These are phyloP conservation scores for Nitzschia sp. DNA, from an alignment of 108 stramenopile genomes.

Conservation along the genomic window DNA sequence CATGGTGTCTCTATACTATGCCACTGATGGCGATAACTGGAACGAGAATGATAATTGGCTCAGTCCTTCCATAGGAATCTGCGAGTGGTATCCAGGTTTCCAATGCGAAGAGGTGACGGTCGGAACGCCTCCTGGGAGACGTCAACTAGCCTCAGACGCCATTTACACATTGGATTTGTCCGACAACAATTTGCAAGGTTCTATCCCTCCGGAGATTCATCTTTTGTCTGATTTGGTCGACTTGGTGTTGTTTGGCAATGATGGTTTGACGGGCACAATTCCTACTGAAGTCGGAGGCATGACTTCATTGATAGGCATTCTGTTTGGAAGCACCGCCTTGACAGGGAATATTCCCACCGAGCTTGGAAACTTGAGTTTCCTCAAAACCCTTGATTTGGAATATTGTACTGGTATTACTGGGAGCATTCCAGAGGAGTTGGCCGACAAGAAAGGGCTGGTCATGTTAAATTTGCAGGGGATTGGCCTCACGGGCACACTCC, in stretches of 20 bases:
- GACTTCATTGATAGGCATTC: background rate
- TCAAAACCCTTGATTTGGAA: background rate
- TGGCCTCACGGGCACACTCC: constrained; percentile 5
- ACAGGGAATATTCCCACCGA: background rate
- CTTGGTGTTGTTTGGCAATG: background rate
- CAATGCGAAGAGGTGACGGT: background rate
- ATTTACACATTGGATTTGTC: background rate
- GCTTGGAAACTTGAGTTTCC: background rate
- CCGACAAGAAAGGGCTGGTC: background rate
- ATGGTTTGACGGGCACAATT: background rate
- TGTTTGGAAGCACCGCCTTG: background rate
- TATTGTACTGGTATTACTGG: background rate
- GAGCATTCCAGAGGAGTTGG: background rate
- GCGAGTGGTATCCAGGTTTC: constrained; percentile 6
- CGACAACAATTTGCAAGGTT: background rate
- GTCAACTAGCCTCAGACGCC: no score
- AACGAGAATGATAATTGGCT: background rate
- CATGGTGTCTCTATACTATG: constrained; percentile 1
- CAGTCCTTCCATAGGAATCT: background rate
- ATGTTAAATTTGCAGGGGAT: background rate
- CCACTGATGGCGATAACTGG: background rate
- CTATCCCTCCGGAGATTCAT: background rate
- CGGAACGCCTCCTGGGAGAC: background rate
- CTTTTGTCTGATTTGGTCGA: background rate
- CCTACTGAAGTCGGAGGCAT: background rate